A percentile compares a stretch with the other conserved stretches of the same genome.
phyloP scores from a whole-genome alignment of 192 early-diverging fungal species.

The Obelidium mucronatum region DNA sequence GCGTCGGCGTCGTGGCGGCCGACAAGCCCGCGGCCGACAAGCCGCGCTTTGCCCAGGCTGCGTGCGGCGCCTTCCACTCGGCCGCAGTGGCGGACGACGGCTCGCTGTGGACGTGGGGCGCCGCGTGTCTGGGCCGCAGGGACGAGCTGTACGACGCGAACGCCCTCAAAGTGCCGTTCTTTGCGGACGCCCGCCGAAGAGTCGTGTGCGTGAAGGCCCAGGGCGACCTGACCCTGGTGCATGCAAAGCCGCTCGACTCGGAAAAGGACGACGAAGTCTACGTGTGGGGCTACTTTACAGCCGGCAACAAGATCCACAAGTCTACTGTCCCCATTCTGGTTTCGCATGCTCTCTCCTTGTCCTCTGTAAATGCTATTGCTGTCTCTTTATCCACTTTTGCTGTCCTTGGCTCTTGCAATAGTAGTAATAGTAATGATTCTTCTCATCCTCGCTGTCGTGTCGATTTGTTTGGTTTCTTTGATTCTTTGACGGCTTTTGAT shows the following conservation, averaged over 20 bases:
- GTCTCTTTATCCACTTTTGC: background rate
- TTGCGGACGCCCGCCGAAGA: conserved; percentile 25
- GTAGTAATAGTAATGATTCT: too few relatives aligned
- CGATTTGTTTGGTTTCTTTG: background rate
- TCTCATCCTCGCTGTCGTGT: too few relatives aligned
- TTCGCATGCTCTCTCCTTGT: conserved; percentile 8
- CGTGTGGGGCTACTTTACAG: conserved; percentile 48
- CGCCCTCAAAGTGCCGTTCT: conserved; percentile 42
- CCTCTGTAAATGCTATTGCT: background rate
- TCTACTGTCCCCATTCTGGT: conserved; percentile 20
- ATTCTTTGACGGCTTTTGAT: conserved; percentile 11
- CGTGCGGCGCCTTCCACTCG: conserved; percentile 43
- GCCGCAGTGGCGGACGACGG: conserved; percentile 32
- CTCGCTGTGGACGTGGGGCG: conserved; percentile 42
- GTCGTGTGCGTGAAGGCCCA: conserved; percentile 22
- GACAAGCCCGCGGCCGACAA: background rate
- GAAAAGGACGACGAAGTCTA: conserved; percentile 30
- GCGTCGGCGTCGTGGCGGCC: background rate
- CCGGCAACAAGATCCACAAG: background rate
- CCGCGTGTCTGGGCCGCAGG: conserved; percentile 32
- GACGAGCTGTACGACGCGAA: conserved; percentile 49
- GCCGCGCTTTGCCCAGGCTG: conserved; percentile 29
- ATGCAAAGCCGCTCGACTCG: conserved; percentile 17
- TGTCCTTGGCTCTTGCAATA: background rate
- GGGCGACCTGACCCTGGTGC: conserved; percentile 19